phyloP scores from a whole-genome alignment of 2,329 filamentous ascomycete species.

The Penicillium sp. region DNA sequence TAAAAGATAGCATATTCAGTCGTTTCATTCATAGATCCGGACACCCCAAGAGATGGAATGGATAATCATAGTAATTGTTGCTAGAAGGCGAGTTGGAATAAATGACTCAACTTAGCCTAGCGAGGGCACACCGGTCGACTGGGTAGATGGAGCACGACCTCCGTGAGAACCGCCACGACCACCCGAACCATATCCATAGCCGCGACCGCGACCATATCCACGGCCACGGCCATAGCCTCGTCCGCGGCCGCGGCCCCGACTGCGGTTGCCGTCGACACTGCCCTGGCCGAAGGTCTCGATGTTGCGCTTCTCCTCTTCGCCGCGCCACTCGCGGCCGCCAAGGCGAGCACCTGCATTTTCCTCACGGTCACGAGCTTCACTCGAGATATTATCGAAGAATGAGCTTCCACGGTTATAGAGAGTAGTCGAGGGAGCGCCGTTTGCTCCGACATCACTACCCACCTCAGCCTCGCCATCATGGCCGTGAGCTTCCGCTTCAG shows the following conservation, averaged over 20 bases:
- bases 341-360: constrained; percentile 61
- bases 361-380: constrained; percentile 81
- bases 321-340: constrained; percentile 82
- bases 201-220: constrained; percentile 38
- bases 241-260: constrained; percentile 70
- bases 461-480: constrained; percentile 35
- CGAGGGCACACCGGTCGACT: constrained; percentile 38
- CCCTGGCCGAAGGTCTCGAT: constrained; percentile 97
- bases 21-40: constrained; percentile 24
- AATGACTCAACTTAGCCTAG: constrained; percentile 24
- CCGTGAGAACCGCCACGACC: constrained; percentile 39
- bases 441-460: constrained; percentile 28
- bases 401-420: constrained; percentile 83
- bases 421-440: constrained; percentile 31
- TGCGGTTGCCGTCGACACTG: constrained; percentile 83
- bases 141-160: constrained; percentile 32
- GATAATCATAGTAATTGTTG: constrained; percentile 18
- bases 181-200: constrained; percentile 43
- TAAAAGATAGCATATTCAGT: constrained; percentile 21
- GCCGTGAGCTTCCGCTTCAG: constrained; percentile 48
- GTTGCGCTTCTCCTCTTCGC: constrained; percentile 89
- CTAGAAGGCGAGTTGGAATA: constrained; percentile 14
- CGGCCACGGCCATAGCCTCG: constrained; percentile 49
- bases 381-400: constrained; percentile 98
- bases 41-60: constrained; percentile 20